A percentile compares a stretch with the other conserved stretches of the same genome.
Evolutionary conservation across 768 basidiomycete species (phyloP).

Genomic region (Heimioporus sp.): DNA sequence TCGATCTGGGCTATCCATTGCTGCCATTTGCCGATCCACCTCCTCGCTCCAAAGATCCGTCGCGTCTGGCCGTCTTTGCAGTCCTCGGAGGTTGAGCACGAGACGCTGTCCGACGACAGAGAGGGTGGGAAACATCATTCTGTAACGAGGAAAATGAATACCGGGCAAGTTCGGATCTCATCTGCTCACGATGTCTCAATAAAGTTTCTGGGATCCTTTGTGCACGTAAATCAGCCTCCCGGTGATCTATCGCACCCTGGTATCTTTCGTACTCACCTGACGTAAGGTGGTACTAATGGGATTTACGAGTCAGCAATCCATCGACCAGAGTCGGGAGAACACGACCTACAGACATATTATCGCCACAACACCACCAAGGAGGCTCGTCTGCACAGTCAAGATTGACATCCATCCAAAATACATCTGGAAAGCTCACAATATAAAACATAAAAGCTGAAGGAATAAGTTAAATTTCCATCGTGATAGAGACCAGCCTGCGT

Average conservation of each 20-base stretch:
- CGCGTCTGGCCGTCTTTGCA: not conserved
- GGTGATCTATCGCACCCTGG: not conserved
- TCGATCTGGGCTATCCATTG: not conserved
- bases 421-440: not conserved
- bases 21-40: not conserved
- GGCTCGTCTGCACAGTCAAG: not conserved
- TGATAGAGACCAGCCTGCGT: no score
- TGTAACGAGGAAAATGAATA: not conserved
- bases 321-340: not conserved
- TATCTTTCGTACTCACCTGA: conserved; percentile 4
- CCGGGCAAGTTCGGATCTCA: not conserved
- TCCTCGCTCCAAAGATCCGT: not conserved
- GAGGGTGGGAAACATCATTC: conserved; percentile 10
- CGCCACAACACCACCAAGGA: conserved; percentile 4
- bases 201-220: not conserved
- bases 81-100: conserved; percentile 18
- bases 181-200: not conserved
- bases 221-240: no score
- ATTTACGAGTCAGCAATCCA: not conserved
- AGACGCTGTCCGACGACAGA: conserved; percentile 22
- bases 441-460: conserved; percentile 16
- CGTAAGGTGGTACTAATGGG: conserved; percentile 7
- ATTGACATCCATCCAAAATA: not conserved
- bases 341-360: conserved; percentile 16
- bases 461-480: not conserved